Evolutionary conservation across 1,284 basidiomycete species (phyloP).

Genomic region (Apiotrichum porosum): DNA sequence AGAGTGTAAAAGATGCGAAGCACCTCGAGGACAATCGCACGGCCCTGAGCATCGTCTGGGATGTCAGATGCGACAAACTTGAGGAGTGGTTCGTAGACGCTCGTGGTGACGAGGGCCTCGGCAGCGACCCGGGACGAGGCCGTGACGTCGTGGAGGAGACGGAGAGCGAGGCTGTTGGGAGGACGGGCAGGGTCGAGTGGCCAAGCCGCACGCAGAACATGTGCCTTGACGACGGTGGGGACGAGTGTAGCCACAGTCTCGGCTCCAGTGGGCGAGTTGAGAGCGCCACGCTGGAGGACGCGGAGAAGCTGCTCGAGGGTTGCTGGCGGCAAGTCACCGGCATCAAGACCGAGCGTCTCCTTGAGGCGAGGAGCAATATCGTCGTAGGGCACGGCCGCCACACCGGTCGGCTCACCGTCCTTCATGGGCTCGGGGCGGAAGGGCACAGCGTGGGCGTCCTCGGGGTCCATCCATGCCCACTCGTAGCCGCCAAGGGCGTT

Average conservation of each 20-base stretch:
- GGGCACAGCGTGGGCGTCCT: background rate
- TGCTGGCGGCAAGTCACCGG: slow-evolving; percentile 20
- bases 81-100: slow-evolving; percentile 61
- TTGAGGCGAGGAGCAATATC: slow-evolving; percentile 31
- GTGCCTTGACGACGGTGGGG: slow-evolving; percentile 50
- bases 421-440: slow-evolving; percentile 7
- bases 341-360: slow-evolving; percentile 26
- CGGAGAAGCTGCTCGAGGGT: slow-evolving; percentile 56
- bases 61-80: slow-evolving; percentile 61
- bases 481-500: slow-evolving; percentile 21
- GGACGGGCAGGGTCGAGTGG: slow-evolving; percentile 47
- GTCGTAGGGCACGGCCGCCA: slow-evolving; percentile 32
- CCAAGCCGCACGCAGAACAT: slow-evolving; percentile 39
- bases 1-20: slow-evolving; percentile 64
- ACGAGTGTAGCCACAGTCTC: slow-evolving; percentile 57
- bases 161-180: slow-evolving; percentile 54
- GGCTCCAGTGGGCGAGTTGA: slow-evolving; percentile 57
- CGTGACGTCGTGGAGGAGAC: slow-evolving; percentile 60
- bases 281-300: slow-evolving; percentile 60
- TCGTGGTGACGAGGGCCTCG: slow-evolving; percentile 52
- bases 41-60: slow-evolving; percentile 13
- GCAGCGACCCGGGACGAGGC: slow-evolving; percentile 66
- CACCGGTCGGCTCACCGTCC: slow-evolving; percentile 13
- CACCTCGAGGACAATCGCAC: slow-evolving; percentile 51
- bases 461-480: slow-evolving; percentile 22